These are phyloP conservation scores for Osmanthus fragrans DNA, from an alignment of 257 asterid genomes.

Conservation along the genomic window DNA sequence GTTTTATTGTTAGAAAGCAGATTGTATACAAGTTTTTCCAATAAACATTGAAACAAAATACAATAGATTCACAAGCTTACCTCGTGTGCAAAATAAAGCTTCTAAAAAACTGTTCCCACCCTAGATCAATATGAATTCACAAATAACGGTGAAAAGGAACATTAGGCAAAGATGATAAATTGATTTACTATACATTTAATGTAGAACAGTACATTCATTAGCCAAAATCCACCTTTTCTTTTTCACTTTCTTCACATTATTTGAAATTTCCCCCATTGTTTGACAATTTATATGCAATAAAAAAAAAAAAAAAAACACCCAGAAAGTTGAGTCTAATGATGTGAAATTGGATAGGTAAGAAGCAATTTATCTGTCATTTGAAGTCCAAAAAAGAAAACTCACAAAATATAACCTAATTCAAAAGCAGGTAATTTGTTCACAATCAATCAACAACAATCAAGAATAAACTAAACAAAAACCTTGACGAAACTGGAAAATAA, in stretches of 20 bases:
- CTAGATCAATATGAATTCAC: not conserved
- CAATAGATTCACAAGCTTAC: not conserved
- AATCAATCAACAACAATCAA: not conserved
- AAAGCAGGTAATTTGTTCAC: not conserved
- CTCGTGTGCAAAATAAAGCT: not conserved
- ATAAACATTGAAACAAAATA: not conserved
- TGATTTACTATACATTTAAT: not conserved
- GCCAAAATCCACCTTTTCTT: not conserved
- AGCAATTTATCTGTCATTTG: not conserved
- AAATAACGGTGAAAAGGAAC: not conserved
- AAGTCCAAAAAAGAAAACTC: not conserved
- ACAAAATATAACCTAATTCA: not conserved
- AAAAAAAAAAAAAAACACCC: not conserved
- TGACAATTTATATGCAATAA: not conserved
- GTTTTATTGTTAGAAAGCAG: not conserved
- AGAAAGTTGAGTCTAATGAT: not conserved
- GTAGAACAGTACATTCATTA: not conserved
- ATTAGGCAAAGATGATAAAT: not conserved
- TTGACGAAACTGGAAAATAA: not conserved
- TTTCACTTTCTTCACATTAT: not conserved
- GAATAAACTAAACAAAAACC: not conserved
- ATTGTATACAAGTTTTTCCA: not conserved
- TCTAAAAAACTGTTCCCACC: not conserved
- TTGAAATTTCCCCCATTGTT: not conserved
- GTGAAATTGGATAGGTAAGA: not conserved